Conservation (phyloP, 257 asterid species). For the Nicotiana attenuata region DNA sequence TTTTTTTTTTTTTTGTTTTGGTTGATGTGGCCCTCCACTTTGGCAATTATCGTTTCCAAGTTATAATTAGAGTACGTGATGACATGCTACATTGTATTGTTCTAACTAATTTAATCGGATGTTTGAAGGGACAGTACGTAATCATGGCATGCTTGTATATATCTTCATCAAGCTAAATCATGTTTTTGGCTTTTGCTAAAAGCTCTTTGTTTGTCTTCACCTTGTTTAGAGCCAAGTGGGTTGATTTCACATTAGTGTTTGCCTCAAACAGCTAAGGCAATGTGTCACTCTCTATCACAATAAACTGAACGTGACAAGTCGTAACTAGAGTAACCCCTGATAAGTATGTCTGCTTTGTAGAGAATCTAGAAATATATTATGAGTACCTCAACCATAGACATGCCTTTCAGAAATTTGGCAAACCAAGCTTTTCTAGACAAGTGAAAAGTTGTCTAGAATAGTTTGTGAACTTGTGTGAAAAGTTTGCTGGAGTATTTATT, state of each 20-base stretch:
- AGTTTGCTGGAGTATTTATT: too few species aligned
- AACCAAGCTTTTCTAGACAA: not conserved
- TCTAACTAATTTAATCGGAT: too few species aligned
- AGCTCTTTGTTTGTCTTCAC: not conserved
- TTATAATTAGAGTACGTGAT: too few species aligned
- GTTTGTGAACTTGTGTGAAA: not conserved
- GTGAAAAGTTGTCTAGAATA: not conserved
- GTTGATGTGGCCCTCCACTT: too few species aligned
- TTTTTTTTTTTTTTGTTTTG: too few species aligned
- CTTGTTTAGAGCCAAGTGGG: not conserved
- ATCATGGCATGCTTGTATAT: too few species aligned
- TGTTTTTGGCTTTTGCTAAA: too few species aligned
- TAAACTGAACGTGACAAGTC: not conserved
- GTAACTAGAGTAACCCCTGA: not conserved
- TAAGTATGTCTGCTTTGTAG: not conserved
- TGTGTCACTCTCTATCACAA: not conserved
- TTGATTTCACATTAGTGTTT: not conserved
- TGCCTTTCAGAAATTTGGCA: not conserved
- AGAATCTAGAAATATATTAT: not conserved
- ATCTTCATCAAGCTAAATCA: too few species aligned
- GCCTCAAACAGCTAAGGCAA: not conserved
- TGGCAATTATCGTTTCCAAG: too few species aligned
- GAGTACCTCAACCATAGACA: not conserved
- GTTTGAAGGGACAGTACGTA: too few species aligned
- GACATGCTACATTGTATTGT: too few species aligned